Base-by-base conservation (phyloP, 2,329 filamentous ascomycete species). In the Colletotrichum acutatum region DNA sequence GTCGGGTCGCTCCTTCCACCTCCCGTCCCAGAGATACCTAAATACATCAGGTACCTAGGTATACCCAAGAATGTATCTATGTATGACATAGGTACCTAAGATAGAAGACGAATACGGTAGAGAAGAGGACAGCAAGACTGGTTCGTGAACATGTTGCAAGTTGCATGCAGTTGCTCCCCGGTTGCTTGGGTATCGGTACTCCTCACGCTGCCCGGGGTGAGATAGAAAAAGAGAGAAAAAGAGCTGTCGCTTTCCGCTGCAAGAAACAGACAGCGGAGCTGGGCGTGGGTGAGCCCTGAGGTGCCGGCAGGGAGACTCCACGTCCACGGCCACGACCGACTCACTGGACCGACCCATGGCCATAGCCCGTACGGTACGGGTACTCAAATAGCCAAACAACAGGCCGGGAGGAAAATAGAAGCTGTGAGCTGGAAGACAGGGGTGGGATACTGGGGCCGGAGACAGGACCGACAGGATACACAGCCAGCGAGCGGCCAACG, bases 391-490 rank as follows among this genome's bases (percentile, higher is more conserved):
- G 6, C 42, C 42, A 49, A 49, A 49, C 42, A 49, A 49, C 42
- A 49, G 42, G 19, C 42, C 42, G 42, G 42, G 42, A 49, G 42
- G 19, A 49, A 49, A 19, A 49, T 49, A 19, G 19, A 49, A 49
- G 42, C 37, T 42, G 14, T 42, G 37, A 56, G 61, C 42, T 54
- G 24, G 49, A 53, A 62, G 19, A 46, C 68, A 68, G 58, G 69
- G 69, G 53, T 53, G 58, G 5, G 37, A 37, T 16, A 42, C 62
- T 46, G 69, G 56, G 66, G 28, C 70, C 66, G 66, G 66, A 59
- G 59, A 42, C 66, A 69, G 53, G 69, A 69, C 69, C 53, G 66
- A 54, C 66, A 59, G 52, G 59, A 53, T 8, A n/a, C n/a, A n/a
- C n/a, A 71, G 49, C 34, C 62, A 34, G 26, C 42, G 58, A 26